These are phyloP conservation scores for Anthracocystis setariae DNA, from an alignment of 1,284 basidiomycete genomes.

Conservation along the genomic window DNA sequence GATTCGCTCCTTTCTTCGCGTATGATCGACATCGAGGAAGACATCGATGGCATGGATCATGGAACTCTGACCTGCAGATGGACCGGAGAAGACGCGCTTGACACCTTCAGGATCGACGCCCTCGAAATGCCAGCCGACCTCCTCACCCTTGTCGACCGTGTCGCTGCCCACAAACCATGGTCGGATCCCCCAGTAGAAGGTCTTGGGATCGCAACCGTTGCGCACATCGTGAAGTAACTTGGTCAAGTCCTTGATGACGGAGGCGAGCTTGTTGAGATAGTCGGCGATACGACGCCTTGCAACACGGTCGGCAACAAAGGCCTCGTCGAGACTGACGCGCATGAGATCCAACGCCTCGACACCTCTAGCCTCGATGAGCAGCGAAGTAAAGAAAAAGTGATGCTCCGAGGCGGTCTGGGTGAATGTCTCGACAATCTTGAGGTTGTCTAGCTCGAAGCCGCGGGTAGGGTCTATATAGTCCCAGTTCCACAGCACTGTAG, in stretches of 20 bases:
- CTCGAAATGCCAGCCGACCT: constrained; percentile 81
- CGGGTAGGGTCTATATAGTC: constrained; percentile 64
- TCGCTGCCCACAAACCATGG: constrained; percentile 93
- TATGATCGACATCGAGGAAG: constrained; percentile 84
- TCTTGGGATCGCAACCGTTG: constrained; percentile 78
- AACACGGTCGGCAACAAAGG: constrained; percentile 84
- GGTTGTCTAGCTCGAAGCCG: constrained; percentile 60
- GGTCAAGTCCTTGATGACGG: constrained; percentile 72
- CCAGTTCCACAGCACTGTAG: constrained; percentile 95
- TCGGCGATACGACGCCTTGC: constrained; percentile 70
- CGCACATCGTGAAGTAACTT: constrained; percentile 70
- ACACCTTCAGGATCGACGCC: constrained; percentile 73
- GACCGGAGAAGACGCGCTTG: constrained; percentile 75
- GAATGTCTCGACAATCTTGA: constrained; percentile 76
- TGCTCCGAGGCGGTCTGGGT: constrained; percentile 85
- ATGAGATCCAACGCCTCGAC: constrained; percentile 86
- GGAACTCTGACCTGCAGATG: constrained; percentile 89
- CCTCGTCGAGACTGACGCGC: constrained; percentile 88
- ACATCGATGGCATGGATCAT: constrained; percentile 88
- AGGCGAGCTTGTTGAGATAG: constrained; percentile 77
- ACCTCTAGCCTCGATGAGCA: constrained; percentile 90
- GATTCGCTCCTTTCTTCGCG: constrained; percentile 51
- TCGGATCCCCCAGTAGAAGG: constrained; percentile 85
- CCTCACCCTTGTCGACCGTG: constrained; percentile 68
- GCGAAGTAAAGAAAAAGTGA: constrained; percentile 87